A percentile compares a stretch with the other conserved stretches of the same genome.
Conservation (phyloP, 768 basidiomycete genomes). For the Pulveroboletus sp. region DNA sequence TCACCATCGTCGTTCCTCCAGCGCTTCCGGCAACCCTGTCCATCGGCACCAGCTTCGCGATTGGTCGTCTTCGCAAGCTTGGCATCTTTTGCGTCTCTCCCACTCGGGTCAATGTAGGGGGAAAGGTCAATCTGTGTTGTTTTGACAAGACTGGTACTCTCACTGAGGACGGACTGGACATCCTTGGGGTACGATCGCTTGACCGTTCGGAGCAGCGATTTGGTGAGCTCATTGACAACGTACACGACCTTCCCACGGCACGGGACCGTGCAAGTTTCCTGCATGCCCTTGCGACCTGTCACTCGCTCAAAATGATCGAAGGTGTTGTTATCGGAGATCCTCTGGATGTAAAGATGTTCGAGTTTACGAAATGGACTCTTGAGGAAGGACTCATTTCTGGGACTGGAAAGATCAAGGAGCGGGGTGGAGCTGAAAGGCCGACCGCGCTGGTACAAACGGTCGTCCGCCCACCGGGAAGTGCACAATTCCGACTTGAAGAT, state of each 20-base stretch:
- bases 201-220: slow-evolving; percentile 77
- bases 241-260: slow-evolving; percentile 77
- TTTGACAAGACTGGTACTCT: slow-evolving; percentile 99
- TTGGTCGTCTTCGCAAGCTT: slow-evolving; percentile 77
- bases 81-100: slow-evolving; percentile 98
- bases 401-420: slow-evolving; percentile 68
- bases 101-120: slow-evolving; percentile 90
- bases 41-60: slow-evolving; percentile 95
- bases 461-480: slow-evolving; percentile 93
- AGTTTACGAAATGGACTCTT: slow-evolving; percentile 92
- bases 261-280: slow-evolving; percentile 79
- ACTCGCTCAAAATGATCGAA: slow-evolving; percentile 89
- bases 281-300: slow-evolving; percentile 94
- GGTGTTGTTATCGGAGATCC: slow-evolving; percentile 93
- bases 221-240: slow-evolving; percentile 85
- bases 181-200: slow-evolving; percentile 86
- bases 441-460: slow-evolving; percentile 94
- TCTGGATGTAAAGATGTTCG: slow-evolving; percentile 96
- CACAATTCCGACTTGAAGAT: slow-evolving; percentile 87
- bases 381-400: slow-evolving; percentile 84
- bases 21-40: slow-evolving; percentile 96
- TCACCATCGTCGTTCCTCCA: slow-evolving; percentile 97
- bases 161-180: slow-evolving; percentile 96
- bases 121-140: slow-evolving; percentile 95
- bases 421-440: slow-evolving; percentile 61